Conservation (phyloP, 805 yeast species). For the Saccharomycopsis capsularis region DNA sequence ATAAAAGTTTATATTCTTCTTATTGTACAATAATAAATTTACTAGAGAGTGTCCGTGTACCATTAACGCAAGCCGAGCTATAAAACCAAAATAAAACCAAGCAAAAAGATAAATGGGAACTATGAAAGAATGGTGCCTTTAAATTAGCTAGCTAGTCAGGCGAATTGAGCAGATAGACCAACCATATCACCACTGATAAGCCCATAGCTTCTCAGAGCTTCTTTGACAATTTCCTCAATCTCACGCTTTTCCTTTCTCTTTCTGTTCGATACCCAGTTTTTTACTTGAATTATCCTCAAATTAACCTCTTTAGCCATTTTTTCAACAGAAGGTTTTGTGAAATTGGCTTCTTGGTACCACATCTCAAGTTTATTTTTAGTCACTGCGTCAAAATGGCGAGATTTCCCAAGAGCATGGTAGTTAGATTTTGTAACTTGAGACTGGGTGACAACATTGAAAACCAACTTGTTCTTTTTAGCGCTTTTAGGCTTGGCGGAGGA, state of each 20-base stretch:
- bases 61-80: too few species aligned
- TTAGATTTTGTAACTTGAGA: not conserved
- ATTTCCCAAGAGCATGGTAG: not conserved
- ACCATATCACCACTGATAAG: not conserved
- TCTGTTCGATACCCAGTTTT: slow-evolving; percentile 9
- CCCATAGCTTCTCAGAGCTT: not conserved
- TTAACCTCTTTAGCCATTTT: not conserved
- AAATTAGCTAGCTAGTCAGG: too few species aligned
- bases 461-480: not conserved
- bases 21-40: too few species aligned
- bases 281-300: not conserved
- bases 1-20: too few species aligned
- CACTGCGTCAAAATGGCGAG: not conserved
- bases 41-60: too few species aligned
- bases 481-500: too few species aligned
- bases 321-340: not conserved
- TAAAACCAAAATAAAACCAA: too few species aligned
- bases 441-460: slow-evolving; percentile 1
- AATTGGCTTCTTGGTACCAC: not conserved
- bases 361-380: not conserved
- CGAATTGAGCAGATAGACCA: too few species aligned
- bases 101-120: too few species aligned
- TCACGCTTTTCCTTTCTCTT: slow-evolving; percentile 1
- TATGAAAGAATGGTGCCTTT: too few species aligned
- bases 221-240: not conserved